phyloP scores from a whole-genome alignment of 2,329 filamentous ascomycete genomes.

The Exophiala lecanii-corni region DNA sequence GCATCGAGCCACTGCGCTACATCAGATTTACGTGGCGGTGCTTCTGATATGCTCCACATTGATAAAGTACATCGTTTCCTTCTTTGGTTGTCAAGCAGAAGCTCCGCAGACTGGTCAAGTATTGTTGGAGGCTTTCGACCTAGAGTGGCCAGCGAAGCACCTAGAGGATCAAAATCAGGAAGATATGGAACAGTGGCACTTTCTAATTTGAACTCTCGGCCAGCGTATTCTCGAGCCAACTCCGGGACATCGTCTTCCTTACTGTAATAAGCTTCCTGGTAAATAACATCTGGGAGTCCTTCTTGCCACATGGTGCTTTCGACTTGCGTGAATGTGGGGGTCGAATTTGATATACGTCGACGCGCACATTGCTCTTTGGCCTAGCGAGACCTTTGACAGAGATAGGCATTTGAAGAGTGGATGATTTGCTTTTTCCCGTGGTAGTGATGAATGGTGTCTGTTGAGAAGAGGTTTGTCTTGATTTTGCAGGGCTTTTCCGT shows the following conservation, averaged over 20 bases:
- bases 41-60: conserved; percentile 70
- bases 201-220: conserved; percentile 74
- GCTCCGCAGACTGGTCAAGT: conserved; percentile 50
- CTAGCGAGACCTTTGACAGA: conserved; percentile 2
- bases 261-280: conserved; percentile 82
- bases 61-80: conserved; percentile 57
- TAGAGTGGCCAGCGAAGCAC: conserved; percentile 51
- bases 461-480: conserved; percentile 2
- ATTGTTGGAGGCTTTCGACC: conserved; percentile 48
- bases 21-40: conserved; percentile 66
- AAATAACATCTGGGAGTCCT: conserved; percentile 64
- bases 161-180: conserved; percentile 67
- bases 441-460: conserved; percentile 8
- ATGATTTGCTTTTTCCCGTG: conserved; percentile 4
- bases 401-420: neutral
- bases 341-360: conserved; percentile 27
- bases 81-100: conserved; percentile 48
- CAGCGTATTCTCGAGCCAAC: conserved; percentile 75
- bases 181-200: conserved; percentile 74
- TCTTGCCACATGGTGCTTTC: conserved; percentile 51
- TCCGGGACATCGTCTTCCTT: conserved; percentile 77
- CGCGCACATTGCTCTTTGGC: neutral
- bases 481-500: conserved; percentile 8
- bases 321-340: conserved; percentile 37
- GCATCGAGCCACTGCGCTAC: conserved; percentile 65